These are phyloP conservation scores for Discostella stelligera DNA, from an alignment of 352 stramenopile genomes.

Conservation along the genomic window DNA sequence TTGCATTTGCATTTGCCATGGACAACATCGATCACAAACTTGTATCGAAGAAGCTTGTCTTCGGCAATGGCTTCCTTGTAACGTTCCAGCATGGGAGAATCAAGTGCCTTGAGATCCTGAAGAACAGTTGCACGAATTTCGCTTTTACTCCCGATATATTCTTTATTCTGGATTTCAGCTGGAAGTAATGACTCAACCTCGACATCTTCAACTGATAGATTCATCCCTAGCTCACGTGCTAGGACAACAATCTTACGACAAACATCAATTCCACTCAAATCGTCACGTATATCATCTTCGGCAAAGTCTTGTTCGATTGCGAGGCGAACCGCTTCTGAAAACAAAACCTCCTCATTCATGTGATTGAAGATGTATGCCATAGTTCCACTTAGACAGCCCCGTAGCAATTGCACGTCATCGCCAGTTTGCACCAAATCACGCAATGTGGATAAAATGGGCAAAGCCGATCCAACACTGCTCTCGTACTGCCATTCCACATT, in stretches of 20 bases:
- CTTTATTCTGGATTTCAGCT: constrained; percentile 28
- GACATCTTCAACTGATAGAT: constrained; percentile 70
- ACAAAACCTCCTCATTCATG: constrained; percentile 28
- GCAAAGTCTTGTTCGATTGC: constrained; percentile 78
- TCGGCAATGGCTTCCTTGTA: constrained; percentile 54
- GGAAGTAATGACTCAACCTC: constrained; percentile 63
- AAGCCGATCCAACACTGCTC: constrained; percentile 89
- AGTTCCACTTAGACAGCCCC: constrained; percentile 33
- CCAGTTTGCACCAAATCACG: constrained; percentile 90
- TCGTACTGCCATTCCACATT: constrained; percentile 75
- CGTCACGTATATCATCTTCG: constrained; percentile 80
- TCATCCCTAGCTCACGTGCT: constrained; percentile 89
- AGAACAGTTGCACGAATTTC: constrained; percentile 30
- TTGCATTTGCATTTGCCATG: constrained; percentile 46
- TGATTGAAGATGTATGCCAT: constrained; percentile 22
- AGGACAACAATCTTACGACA: constrained; percentile 90
- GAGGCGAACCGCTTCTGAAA: constrained; percentile 84
- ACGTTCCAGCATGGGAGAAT: constrained; percentile 50
- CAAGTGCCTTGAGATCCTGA: constrained; percentile 44
- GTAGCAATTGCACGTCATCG: constrained; percentile 84
- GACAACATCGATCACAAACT: constrained; percentile 77
- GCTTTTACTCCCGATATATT: constrained; percentile 56
- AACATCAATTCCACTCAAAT: constrained; percentile 88
- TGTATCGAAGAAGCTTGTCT: constrained; percentile 76
- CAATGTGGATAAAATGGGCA: constrained; percentile 91